Evolutionary conservation across 495 filamentous ascomycete species (phyloP), one percentile per base, ranked within the genome.

Genomic region (Rostrohypoxylon terebratum): DNA sequence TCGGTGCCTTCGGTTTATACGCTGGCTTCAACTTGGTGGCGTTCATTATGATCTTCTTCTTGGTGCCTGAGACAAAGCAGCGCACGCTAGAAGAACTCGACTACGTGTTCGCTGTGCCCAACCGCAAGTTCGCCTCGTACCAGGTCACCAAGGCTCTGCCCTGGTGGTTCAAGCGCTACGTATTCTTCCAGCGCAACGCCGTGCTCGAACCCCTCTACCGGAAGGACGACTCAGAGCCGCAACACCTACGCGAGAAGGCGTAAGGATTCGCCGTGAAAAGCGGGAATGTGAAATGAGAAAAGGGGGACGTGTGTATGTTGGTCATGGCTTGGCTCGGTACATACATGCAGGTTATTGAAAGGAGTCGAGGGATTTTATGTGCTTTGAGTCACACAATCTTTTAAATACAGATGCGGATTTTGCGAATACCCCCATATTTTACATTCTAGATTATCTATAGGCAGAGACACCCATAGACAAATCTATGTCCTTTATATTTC

Each of bases 101-200:
- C 80, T 93, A 94, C 75, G 88, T 96, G 61, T 96, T 93, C 68
- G 91, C 88, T 7, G 90, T 93, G 11, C 90, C 90, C 0, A 90
- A 87, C 23, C 73, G 84, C 47, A 83, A 83, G 38, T 91, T 93
- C 75, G 86, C 86, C 75, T 67, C 68, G 34, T 92, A 93, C 75
- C 91, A 96, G 80, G 33, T 88, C 31, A 85, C 77, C 60, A 83
- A 87, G 68, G 87, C 82, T 3, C 80, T 93, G n/a, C 85, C 85
- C 1, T 95, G 86, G 81, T 94, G 88, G 85, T 73, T 92, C 76
- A 90, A 89, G 77, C 83, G 88, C 31, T 92, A 87, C 66, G 78
- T 95, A 36, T 79, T 95, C 45, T 83, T 85, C 40, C 78, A 82
- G 66, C 87, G 84, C 75, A 72, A 81, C 28, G 87, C 86, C 1